Conservation (phyloP, 371 early-diverging fungal species). For the Sporodiniella umbellata region DNA sequence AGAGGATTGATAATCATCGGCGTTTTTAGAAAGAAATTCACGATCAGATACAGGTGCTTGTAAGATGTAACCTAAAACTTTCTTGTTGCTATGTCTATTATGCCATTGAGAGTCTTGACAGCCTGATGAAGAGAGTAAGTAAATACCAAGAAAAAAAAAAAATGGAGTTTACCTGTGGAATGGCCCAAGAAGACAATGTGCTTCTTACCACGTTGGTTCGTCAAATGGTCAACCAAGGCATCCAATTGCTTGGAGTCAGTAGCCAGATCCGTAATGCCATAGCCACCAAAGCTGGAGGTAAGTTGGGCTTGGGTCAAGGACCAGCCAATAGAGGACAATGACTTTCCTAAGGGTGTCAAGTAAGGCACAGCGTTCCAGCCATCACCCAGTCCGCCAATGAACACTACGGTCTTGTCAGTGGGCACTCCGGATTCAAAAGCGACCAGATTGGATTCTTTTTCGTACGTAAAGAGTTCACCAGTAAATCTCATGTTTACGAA, state of each 20-base stretch:
- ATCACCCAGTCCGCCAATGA: constrained; percentile 49
- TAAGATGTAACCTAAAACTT: constrained; percentile 39
- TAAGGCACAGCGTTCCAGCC: constrained; percentile 50
- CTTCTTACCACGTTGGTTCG: constrained; percentile 28
- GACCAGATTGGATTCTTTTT: constrained; percentile 19
- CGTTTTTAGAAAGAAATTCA: constrained; percentile 25
- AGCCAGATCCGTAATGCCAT: constrained; percentile 38
- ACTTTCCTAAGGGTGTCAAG: constrained; percentile 24
- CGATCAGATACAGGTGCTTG: constrained; percentile 59
- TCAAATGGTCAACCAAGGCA: constrained; percentile 31
- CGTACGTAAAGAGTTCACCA: constrained; percentile 17
- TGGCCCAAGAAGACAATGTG: constrained; percentile 51
- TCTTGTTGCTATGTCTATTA: constrained; percentile 34
- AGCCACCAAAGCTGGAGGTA: constrained; percentile 48
- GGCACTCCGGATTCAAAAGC: constrained; percentile 47
- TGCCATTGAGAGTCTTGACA: constrained; percentile 50
- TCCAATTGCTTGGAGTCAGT: constrained; percentile 44
- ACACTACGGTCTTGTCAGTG: constrained; percentile 34
- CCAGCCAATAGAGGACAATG: constrained; percentile 27
- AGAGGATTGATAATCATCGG: constrained; percentile 23
- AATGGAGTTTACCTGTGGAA: constrained; percentile 37
- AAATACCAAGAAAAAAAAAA: not conserved
- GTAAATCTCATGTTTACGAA: constrained; percentile 15
- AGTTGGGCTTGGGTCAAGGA: constrained; percentile 50
- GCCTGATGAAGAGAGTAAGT: constrained; percentile 18